Base-by-base conservation (phyloP, 2,329 filamentous ascomycete species). In the Domatiomyces globalis region DNA sequence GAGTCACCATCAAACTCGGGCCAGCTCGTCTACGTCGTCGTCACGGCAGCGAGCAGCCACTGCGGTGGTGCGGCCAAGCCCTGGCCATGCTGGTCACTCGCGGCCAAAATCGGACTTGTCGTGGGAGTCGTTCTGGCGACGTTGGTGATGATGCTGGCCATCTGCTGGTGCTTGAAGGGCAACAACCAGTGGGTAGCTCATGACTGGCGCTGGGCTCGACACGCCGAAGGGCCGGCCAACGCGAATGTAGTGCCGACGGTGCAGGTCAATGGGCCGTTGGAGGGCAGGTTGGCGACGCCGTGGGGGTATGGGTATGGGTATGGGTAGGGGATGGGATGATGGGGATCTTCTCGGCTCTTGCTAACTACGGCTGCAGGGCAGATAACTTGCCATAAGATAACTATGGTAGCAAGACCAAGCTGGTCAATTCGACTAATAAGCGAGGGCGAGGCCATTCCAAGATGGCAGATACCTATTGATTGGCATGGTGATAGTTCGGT, bases 31-130 rank as follows among this genome's bases (percentile, higher is more conserved):
- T 52, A 53, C 36, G 55, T 55, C 33, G 55, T 55, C 33, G 51
- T 54, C 4, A 15, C 33, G 33, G 10, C 10, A 4, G 12, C 4
- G 10, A 39, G 12, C 12, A 2, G 15, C 4, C 10, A 39, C 4
- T 39, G 33, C 5, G 33, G 8, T 4, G 12, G 10, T 15, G 15
- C 4, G 33, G 4, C 10, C 33, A 39, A 39, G 33, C 10, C 33
- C 33, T 39, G 33, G 33, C 15, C 33, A 10, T 39, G 33, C 17
- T 65, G 63, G 63, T 58, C 58, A 18, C 50, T 51, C 8, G 57
- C 55, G 12, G 55, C 58, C 47, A 61, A 61, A 54, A 62, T 56
- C 10, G 63, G 63, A 8, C 51, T 65, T 15, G 60, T 65, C 9
- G 60, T 60, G 6, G 61, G 58, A 4, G 56, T 59, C 15, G 54